These are phyloP conservation scores for Tolypocladium album DNA, from an alignment of 2,329 filamentous ascomycete species.

Conservation along the genomic window DNA sequence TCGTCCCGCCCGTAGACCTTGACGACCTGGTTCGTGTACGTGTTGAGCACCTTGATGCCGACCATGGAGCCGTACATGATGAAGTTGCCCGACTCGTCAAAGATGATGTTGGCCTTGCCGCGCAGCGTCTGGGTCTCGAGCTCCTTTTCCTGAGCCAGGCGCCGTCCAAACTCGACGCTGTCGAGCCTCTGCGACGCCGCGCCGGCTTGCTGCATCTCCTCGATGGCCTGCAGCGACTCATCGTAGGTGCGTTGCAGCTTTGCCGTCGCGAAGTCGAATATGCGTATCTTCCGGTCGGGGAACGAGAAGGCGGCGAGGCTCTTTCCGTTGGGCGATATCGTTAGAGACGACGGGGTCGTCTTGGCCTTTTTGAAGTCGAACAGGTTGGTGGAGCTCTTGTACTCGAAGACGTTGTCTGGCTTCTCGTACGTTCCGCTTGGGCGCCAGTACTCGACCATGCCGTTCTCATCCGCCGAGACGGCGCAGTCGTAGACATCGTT, in stretches of 20 bases:
- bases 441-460: conserved; percentile 96
- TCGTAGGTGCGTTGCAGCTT: conserved; percentile 92
- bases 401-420: conserved; percentile 80
- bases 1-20: conserved; percentile 88
- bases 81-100: conserved; percentile 94
- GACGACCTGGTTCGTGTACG: conserved; percentile 83
- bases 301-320: conserved; percentile 86
- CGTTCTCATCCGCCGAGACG: conserved; percentile 75
- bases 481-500: conserved; percentile 86
- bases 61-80: conserved; percentile 87
- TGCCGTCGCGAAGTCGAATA: conserved; percentile 85
- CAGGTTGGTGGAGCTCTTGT: conserved; percentile 87
- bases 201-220: conserved; percentile 93
- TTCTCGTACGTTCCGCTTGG: conserved; percentile 77
- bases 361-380: conserved; percentile 98
- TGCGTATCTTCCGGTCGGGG: conserved; percentile 81
- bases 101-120: conserved; percentile 73
- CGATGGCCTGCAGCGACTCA: conserved; percentile 79
- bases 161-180: conserved; percentile 81
- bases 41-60: conserved; percentile 93
- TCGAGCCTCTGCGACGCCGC: conserved; percentile 74
- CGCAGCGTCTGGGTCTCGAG: conserved; percentile 60
- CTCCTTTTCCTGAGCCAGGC: conserved; percentile 77
- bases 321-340: conserved; percentile 74
- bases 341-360: conserved; percentile 69